Evolutionary conservation across 176 grass and related monocot genomes (phyloP).

Genomic region (Echinochloa phyllopogon): DNA sequence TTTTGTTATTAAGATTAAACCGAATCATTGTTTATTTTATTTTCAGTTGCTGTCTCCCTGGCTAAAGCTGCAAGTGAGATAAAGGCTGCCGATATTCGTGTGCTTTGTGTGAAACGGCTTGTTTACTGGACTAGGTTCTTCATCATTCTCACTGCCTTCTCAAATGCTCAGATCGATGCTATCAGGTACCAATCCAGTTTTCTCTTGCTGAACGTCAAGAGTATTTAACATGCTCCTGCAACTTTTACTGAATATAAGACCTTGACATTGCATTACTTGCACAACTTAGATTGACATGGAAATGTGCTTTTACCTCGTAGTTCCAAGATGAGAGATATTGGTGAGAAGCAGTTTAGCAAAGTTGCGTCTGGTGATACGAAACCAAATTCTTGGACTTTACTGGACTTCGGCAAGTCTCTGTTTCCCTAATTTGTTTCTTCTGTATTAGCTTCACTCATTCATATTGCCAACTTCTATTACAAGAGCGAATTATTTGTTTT

Average conservation of each 20-base stretch:
- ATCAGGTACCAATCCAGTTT: constrained; percentile 61
- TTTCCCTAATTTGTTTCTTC: not conserved
- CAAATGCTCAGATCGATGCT: constrained; percentile 92
- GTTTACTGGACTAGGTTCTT: constrained; percentile 99
- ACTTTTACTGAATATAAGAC: not conserved
- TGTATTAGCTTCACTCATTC: constrained; percentile 23
- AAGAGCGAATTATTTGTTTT: constrained; percentile 5
- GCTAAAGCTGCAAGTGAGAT: constrained; percentile 92
- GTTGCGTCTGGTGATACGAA: constrained; percentile 90
- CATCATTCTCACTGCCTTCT: constrained; percentile 95
- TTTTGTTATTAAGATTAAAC: not conserved
- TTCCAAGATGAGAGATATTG: constrained; percentile 86
- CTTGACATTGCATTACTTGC: not conserved
- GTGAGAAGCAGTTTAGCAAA: constrained; percentile 83
- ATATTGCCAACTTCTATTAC: constrained; percentile 7
- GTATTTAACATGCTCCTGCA: not conserved
- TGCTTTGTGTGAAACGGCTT: constrained; percentile 84
- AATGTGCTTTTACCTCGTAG: constrained; percentile 46
- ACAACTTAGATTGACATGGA: constrained; percentile 4
- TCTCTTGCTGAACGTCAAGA: not conserved
- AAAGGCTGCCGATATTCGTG: constrained; percentile 82
- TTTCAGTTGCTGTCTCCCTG: constrained; percentile 77
- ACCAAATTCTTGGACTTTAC: constrained; percentile 90
- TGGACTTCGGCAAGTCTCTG: constrained; percentile 76
- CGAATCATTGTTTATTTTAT: not conserved